A percentile compares a stretch with the other conserved stretches of the same genome.
Evolutionary conservation across 1,139 yeast genomes (phyloP).

Genomic region (Suhomyces bribrorum): DNA sequence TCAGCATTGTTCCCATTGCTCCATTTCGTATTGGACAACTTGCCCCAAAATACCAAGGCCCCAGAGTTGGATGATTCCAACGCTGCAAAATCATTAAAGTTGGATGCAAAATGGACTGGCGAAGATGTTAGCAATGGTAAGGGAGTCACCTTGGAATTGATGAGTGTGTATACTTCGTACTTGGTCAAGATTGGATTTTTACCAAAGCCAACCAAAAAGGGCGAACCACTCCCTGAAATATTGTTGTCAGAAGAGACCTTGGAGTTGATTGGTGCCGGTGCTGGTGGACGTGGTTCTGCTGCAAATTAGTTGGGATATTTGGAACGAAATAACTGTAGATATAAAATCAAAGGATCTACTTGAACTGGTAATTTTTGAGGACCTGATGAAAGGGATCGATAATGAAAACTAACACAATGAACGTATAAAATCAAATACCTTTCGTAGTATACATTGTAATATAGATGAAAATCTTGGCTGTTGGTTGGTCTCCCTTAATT

Average conservation of each 20-base stretch:
- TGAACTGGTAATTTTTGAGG: too few species aligned
- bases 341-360: not conserved
- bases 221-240: slow-evolving; percentile 58
- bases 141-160: slow-evolving; percentile 66
- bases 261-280: slow-evolving; percentile 69
- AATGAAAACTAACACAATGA: too few species aligned
- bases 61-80: slow-evolving; percentile 91
- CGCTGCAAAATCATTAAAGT: slow-evolving; percentile 62
- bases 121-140: slow-evolving; percentile 65
- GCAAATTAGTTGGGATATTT: slow-evolving; percentile 3
- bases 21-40: slow-evolving; percentile 89
- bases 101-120: slow-evolving; percentile 65
- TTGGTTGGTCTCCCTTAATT: too few species aligned
- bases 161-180: slow-evolving; percentile 80
- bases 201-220: slow-evolving; percentile 53
- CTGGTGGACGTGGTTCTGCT: slow-evolving; percentile 82
- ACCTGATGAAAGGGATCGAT: too few species aligned
- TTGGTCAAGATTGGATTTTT: slow-evolving; percentile 78
- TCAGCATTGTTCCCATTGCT: slow-evolving; percentile 89
- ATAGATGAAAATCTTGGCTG: too few species aligned
- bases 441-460: too few species aligned
- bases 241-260: slow-evolving; percentile 59
- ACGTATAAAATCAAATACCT: too few species aligned
- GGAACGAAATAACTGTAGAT: not conserved
- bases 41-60: slow-evolving; percentile 89